phyloP scores from a whole-genome alignment of 2,329 filamentous ascomycete genomes.

The Curvularia sp. region DNA sequence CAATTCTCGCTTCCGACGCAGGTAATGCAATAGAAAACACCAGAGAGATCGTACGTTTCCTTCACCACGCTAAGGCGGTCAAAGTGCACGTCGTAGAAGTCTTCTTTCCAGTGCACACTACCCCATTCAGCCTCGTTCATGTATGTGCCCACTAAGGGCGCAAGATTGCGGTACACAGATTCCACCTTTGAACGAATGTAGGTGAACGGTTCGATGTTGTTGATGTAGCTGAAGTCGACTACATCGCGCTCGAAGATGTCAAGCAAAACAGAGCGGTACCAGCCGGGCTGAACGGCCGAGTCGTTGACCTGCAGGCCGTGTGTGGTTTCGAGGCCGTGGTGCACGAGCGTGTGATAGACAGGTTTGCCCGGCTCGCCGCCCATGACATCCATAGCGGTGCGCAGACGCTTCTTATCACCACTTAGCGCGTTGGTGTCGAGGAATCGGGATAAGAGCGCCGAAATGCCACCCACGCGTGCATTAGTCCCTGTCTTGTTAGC shows the following conservation, averaged over 20 bases:
- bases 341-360: constrained; percentile 8
- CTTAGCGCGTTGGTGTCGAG: not conserved
- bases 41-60: constrained; percentile 2
- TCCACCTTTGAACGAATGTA: constrained; percentile 3
- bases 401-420: constrained; percentile 3
- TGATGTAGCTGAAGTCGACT: constrained; percentile 2
- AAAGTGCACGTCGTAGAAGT: constrained; percentile 3
- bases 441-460: constrained; percentile 3
- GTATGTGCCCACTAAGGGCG: not conserved
- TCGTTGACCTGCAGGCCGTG: constrained; percentile 8
- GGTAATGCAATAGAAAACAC: constrained; percentile 2
- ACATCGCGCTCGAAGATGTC: constrained; percentile 6
- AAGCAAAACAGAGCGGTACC: constrained; percentile 4
- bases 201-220: constrained; percentile 2
- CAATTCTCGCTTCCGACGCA: constrained; percentile 1
- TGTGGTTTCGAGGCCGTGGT: constrained; percentile 8
- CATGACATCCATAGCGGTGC: constrained; percentile 4
- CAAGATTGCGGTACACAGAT: not conserved
- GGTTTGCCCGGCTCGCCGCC: constrained; percentile 1
- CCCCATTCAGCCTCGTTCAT: constrained; percentile 8
- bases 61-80: not conserved
- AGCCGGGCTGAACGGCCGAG: constrained; percentile 6
- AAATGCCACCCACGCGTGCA: constrained; percentile 4
- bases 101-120: constrained; percentile 1
- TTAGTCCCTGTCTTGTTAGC: constrained; percentile 9